phyloP scores from a whole-genome alignment of 352 stramenopile genomes.

The Phytophthora sp. region DNA sequence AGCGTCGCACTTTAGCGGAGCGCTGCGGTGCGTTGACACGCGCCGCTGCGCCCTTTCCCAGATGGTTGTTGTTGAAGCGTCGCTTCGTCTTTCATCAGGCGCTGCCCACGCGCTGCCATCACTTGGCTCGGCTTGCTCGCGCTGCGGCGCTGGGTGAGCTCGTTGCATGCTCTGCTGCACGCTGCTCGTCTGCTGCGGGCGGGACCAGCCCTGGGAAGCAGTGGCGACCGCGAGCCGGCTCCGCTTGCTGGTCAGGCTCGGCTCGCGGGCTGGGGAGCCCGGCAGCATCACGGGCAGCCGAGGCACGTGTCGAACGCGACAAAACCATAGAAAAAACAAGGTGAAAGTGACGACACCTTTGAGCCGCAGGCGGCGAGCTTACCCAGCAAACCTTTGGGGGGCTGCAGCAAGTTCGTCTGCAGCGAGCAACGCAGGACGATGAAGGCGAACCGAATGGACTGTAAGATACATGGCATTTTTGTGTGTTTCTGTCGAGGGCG shows the following conservation, averaged over 20 bases:
- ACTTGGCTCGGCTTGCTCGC: not conserved
- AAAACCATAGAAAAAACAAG: constrained; percentile 15
- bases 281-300: too few species aligned
- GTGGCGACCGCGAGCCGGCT: too few species aligned
- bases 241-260: too few species aligned
- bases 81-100: constrained; percentile 4
- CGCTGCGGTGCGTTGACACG: constrained; percentile 3
- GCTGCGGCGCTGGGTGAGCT: too few species aligned
- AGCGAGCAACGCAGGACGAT: not conserved
- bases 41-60: constrained; percentile 8
- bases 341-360: constrained; percentile 14
- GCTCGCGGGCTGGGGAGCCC: too few species aligned
- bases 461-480: constrained; percentile 45
- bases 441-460: not conserved
- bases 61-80: constrained; percentile 18
- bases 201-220: too few species aligned
- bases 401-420: not conserved
- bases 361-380: too few species aligned
- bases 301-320: constrained; percentile 11
- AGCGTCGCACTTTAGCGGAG: constrained; percentile 2
- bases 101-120: not conserved
- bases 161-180: too few species aligned
- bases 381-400: not conserved
- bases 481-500: constrained; percentile 12
- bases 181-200: too few species aligned